Conservation (phyloP, 2,329 filamentous ascomycete species). For the Xylariaceae sp. region DNA sequence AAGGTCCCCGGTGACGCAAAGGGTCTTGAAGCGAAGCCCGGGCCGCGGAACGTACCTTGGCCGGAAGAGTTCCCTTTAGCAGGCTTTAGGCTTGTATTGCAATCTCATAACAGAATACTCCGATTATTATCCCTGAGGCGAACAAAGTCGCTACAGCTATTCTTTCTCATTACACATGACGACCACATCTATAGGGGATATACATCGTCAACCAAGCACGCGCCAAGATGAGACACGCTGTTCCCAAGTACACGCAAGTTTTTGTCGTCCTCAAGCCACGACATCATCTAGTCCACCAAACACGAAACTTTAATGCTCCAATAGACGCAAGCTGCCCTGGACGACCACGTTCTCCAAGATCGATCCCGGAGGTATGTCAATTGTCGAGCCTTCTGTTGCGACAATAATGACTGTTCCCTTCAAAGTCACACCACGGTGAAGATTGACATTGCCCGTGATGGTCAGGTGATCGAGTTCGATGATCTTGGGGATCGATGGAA, state of each 20-base stretch:
- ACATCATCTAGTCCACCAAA: constrained; percentile 5
- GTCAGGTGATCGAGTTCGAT: constrained; percentile 92
- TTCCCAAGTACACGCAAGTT: constrained; percentile 4
- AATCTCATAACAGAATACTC: too few species aligned
- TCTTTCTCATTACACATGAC: constrained; percentile 15
- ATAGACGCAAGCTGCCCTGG: constrained; percentile 81
- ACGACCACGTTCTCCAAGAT: constrained; percentile 98
- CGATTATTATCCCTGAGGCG: constrained; percentile 10
- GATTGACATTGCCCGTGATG: constrained; percentile 94
- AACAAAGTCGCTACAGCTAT: constrained; percentile 5
- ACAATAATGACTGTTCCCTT: constrained; percentile 99
- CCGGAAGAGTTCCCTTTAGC: too few species aligned
- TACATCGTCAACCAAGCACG: constrained; percentile 9
- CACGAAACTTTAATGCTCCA: constrained; percentile 52
- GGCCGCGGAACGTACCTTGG: too few species aligned
- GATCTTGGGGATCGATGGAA: constrained; percentile 83
- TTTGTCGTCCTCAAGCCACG: neutral
- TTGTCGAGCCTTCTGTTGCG: constrained; percentile 94
- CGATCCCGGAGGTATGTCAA: constrained; percentile 93
- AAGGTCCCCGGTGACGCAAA: too few species aligned
- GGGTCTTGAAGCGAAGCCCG: too few species aligned
- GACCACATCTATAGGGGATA: constrained; percentile 16
- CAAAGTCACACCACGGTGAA: constrained; percentile 88
- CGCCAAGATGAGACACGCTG: constrained; percentile 4
- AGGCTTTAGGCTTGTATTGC: too few species aligned